A percentile compares a stretch with the other conserved stretches of the same genome.
Evolutionary conservation across 1,139 yeast species (phyloP).

Genomic region (Zygoascus hellenicus): DNA sequence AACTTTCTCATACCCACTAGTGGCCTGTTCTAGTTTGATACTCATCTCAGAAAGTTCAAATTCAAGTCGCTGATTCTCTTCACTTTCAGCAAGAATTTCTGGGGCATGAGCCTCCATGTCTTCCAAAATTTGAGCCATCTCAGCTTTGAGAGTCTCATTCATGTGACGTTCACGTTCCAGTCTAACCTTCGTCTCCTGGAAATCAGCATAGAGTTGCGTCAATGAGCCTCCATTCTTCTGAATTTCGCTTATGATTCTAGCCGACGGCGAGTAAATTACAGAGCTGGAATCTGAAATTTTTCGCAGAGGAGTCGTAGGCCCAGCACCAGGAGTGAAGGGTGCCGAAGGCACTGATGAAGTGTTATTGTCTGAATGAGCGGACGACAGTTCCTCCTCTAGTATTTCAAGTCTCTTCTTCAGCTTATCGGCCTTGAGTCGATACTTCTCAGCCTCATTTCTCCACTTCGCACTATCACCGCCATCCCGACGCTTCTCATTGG

Average conservation of each 20-base stretch:
- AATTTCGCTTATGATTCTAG: slow-evolving; percentile 42
- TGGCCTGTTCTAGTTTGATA: slow-evolving; percentile 42
- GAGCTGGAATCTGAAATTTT: not conserved
- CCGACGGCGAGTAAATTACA: slow-evolving; percentile 39
- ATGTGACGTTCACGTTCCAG: slow-evolving; percentile 65
- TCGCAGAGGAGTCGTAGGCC: slow-evolving; percentile 14
- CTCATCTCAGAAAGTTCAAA: slow-evolving; percentile 48
- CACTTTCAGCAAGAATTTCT: slow-evolving; percentile 60
- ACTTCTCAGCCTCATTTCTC: slow-evolving; percentile 30
- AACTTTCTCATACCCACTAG: slow-evolving; percentile 40
- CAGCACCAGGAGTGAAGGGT: slow-evolving; percentile 14
- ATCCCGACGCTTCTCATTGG: slow-evolving; percentile 33
- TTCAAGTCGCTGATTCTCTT: slow-evolving; percentile 45
- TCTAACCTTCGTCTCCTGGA: slow-evolving; percentile 55
- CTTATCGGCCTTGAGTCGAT: slow-evolving; percentile 25
- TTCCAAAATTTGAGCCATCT: slow-evolving; percentile 61
- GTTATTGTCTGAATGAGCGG: slow-evolving; percentile 21
- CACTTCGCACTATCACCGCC: slow-evolving; percentile 30
- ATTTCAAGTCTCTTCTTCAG: slow-evolving; percentile 28
- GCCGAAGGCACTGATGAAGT: not conserved
- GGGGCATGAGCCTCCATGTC: slow-evolving; percentile 84
- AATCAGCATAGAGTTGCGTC: slow-evolving; percentile 64
- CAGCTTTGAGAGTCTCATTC: slow-evolving; percentile 63
- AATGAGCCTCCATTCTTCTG: slow-evolving; percentile 55
- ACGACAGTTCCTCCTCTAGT: slow-evolving; percentile 30